Conservation (phyloP, 2,329 filamentous ascomycete species). For the Mycosphaerella sp. region DNA sequence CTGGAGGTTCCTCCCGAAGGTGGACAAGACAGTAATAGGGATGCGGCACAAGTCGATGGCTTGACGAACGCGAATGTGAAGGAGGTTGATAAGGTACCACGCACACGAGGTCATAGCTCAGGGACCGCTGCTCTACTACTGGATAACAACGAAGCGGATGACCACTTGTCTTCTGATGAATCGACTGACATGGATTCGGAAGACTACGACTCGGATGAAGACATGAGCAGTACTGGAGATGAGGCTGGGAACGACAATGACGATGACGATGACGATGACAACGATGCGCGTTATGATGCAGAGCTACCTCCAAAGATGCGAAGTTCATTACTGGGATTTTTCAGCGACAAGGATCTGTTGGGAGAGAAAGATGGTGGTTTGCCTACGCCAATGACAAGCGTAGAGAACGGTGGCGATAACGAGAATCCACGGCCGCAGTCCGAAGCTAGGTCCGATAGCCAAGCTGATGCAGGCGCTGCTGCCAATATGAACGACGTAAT, state of each 20-base stretch:
- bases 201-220: constrained; percentile 34
- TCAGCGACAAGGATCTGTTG: constrained; percentile 24
- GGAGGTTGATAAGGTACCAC: constrained; percentile 1
- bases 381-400: constrained; percentile 32
- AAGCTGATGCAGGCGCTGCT: constrained; percentile 15
- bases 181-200: constrained; percentile 36
- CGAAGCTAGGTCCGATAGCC: constrained; percentile 17
- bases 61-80: constrained; percentile 3
- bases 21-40: not conserved
- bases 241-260: constrained; percentile 31
- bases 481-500: not conserved
- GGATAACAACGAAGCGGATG: constrained; percentile 39
- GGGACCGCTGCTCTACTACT: not conserved
- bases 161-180: constrained; percentile 35
- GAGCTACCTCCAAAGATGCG: constrained; percentile 15
- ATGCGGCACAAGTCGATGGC: not conserved
- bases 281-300: constrained; percentile 22
- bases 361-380: constrained; percentile 28
- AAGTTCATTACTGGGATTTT: constrained; percentile 27
- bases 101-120: not conserved
- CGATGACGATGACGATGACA: constrained; percentile 27
- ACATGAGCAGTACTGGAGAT: constrained; percentile 34
- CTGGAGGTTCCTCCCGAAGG: not conserved
- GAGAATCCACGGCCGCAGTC: constrained; percentile 20
- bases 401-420: constrained; percentile 26